A percentile compares a stretch with the other conserved stretches of the same genome.
Evolutionary conservation across 2,329 filamentous ascomycete species (phyloP).

Genomic region (Cercospora janseana): DNA sequence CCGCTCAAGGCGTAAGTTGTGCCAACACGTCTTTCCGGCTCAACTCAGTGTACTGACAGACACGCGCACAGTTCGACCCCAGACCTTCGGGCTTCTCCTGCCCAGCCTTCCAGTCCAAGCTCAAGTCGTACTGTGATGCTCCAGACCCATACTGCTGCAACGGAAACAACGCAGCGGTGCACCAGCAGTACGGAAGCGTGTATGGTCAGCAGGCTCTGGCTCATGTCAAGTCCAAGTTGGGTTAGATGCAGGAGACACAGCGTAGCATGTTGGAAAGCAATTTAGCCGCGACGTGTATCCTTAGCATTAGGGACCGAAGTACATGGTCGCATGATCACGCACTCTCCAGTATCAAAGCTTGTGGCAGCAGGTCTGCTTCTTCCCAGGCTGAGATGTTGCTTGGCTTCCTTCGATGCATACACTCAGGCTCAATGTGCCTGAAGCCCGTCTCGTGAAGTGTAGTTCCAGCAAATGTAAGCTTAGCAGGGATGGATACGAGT

Average conservation of each 20-base stretch:
- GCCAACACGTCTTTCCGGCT: no score
- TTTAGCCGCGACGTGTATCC: not conserved
- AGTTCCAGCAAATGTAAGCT: no score
- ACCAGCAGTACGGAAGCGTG: conserved; percentile 61
- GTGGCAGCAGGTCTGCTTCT: conserved; percentile 1
- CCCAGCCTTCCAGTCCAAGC: conserved; percentile 52
- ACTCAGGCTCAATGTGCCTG: no score
- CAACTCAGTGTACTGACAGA: not conserved
- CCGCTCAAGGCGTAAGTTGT: conserved; percentile 56
- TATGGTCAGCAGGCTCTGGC: conserved; percentile 59
- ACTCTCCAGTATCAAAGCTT: no score
- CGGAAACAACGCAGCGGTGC: conserved; percentile 58
- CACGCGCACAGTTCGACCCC: conserved; percentile 55
- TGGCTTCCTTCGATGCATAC: no score
- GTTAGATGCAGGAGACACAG: conserved; percentile 7
- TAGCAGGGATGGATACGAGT: no score
- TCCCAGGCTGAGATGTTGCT: no score
- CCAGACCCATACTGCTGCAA: conserved; percentile 58
- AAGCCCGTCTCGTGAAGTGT: no score
- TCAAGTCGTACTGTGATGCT: conserved; percentile 65
- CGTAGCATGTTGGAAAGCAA: not conserved
- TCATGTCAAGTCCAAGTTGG: conserved; percentile 58
- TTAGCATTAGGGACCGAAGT: not conserved
- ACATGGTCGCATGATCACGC: no score
- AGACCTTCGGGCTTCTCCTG: conserved; percentile 59